Conservation (phyloP, 2,329 filamentous ascomycete species). For the Hymenotorrendiella dingleyae region DNA sequence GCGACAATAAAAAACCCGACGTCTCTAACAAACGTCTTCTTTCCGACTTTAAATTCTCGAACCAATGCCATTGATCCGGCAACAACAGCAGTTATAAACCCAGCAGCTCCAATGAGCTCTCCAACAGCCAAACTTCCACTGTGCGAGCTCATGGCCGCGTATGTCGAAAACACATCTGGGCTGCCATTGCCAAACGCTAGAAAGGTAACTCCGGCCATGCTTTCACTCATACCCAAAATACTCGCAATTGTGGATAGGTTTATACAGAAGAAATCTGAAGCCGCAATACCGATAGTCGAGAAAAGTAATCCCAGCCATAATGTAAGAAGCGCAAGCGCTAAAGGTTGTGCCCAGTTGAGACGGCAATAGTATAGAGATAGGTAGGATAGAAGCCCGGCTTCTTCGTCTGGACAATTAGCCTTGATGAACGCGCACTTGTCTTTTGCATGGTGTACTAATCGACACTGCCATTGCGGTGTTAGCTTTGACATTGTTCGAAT, state of each 20-base stretch:
- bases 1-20: conserved; percentile 88
- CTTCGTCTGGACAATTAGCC: conserved; percentile 78
- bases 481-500: not conserved
- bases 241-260: conserved; percentile 90
- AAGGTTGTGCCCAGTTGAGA: conserved; percentile 58
- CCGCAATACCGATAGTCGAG: conserved; percentile 93
- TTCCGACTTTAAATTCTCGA: conserved; percentile 87
- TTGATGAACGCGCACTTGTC: conserved; percentile 86
- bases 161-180: conserved; percentile 96
- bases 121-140: conserved; percentile 96
- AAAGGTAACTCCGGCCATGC: conserved; percentile 91
- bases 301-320: conserved; percentile 86
- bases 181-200: conserved; percentile 96
- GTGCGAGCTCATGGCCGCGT: conserved; percentile 94
- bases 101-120: conserved; percentile 88
- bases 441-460: conserved; percentile 65
- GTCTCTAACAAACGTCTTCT: conserved; percentile 84
- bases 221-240: conserved; percentile 89
- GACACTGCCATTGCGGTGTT: too few relatives aligned
- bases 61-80: conserved; percentile 96
- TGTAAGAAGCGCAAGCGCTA: conserved; percentile 75
- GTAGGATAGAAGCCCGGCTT: conserved; percentile 85
- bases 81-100: conserved; percentile 94
- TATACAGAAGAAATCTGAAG: conserved; percentile 97
- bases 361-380: conserved; percentile 86